These are phyloP conservation scores for Silybum marianum DNA, from an alignment of 129 eudicot genomes.

Conservation along the genomic window DNA sequence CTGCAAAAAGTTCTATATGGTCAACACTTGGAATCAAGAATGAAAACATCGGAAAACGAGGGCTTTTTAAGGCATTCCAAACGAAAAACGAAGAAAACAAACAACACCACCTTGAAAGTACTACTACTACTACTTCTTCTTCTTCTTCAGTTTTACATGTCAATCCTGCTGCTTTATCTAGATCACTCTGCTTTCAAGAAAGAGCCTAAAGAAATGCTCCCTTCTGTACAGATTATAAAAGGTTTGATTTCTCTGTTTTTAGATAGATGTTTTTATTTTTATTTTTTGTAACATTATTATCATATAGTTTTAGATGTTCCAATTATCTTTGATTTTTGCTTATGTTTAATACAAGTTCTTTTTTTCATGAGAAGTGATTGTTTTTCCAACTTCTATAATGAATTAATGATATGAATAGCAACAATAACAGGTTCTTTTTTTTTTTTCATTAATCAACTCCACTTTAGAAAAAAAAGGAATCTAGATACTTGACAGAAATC, in stretches of 20 bases:
- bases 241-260: slow-evolving; percentile 6
- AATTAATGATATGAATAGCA: not conserved
- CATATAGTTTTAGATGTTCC: slow-evolving; percentile 11
- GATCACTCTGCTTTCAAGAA: slow-evolving; percentile 77
- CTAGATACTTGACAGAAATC: not conserved
- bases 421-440: not conserved
- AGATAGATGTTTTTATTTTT: slow-evolving; percentile 13
- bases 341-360: not conserved
- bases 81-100: slow-evolving; percentile 45
- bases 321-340: not conserved
- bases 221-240: slow-evolving; percentile 8
- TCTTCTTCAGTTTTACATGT: slow-evolving; percentile 50
- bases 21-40: slow-evolving; percentile 66
- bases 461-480: not conserved
- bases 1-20: slow-evolving; percentile 87
- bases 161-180: slow-evolving; percentile 71
- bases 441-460: not conserved
- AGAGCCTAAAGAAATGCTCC: slow-evolving; percentile 32
- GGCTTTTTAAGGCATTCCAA: slow-evolving; percentile 59
- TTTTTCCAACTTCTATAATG: not conserved
- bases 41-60: slow-evolving; percentile 37
- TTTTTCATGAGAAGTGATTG: not conserved
- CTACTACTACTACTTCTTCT: slow-evolving; percentile 37
- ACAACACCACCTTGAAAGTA: not conserved
- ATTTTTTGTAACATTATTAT: not conserved